Evolutionary conservation across 1,139 yeast genomes (phyloP).

Genomic region (Sporopachydermia cereana): DNA sequence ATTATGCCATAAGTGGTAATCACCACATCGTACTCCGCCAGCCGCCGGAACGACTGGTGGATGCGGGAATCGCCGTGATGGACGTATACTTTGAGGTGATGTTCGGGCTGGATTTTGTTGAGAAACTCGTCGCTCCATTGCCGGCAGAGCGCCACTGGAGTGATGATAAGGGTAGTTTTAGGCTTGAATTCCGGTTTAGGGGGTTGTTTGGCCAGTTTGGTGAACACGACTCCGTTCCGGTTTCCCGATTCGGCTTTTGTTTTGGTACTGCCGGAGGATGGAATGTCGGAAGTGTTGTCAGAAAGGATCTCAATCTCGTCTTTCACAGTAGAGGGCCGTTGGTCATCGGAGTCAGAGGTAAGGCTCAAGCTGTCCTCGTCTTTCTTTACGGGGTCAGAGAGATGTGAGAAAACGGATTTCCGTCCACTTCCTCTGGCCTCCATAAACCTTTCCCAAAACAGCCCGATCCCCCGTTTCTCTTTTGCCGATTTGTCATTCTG

Average conservation of each 20-base stretch:
- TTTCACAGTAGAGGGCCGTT: too few species aligned
- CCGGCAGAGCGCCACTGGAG: conserved; percentile 71
- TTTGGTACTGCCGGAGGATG: not conserved
- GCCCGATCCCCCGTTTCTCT: too few species aligned
- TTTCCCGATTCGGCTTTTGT: not conserved
- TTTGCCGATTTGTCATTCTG: not conserved
- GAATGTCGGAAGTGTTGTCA: not conserved
- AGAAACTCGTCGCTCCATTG: conserved; percentile 80
- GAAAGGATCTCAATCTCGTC: not conserved
- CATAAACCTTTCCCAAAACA: too few species aligned
- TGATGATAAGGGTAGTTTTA: conserved; percentile 64
- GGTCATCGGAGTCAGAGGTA: not conserved
- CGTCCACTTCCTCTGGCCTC: not conserved
- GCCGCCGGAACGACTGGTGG: conserved; percentile 31
- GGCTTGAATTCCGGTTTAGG: conserved; percentile 10
- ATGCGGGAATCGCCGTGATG: conserved; percentile 43
- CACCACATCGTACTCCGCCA: conserved; percentile 56
- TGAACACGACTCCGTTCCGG: not conserved
- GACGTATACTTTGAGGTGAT: conserved; percentile 38
- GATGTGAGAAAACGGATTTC: not conserved
- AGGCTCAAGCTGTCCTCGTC: not conserved
- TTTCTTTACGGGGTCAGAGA: conserved; percentile 5
- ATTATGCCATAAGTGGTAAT: conserved; percentile 71
- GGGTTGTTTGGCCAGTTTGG: not conserved
- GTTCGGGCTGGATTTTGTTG: conserved; percentile 42